Evolutionary conservation across 768 basidiomycete genomes (phyloP), one percentile per base, ranked within the genome.

Genomic region (Royoungia palumana): DNA sequence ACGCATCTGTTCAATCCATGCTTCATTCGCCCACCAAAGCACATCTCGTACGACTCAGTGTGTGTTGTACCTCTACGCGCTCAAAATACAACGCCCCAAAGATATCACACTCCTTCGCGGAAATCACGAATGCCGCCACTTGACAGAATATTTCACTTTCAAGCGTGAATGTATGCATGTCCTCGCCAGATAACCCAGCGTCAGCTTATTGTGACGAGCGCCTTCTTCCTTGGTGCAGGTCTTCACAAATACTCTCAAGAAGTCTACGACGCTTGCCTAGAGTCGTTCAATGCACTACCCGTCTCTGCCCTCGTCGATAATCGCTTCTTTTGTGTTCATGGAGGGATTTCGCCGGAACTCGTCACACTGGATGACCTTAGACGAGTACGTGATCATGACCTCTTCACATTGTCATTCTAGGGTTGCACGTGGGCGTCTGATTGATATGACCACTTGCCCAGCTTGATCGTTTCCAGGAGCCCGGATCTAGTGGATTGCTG

Each of bases 81-180:
- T 96, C 70, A 98, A 97, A 72, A 82, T 98, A 38, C 85, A 85
- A 76, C 87, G 87, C 59, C 95, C 95, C 4, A 78, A 77, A 53
- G 86, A 85, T 30, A 73, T 98, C 38, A 81, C 83, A 50, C 77
- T 98, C 27, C 77, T 98, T 30, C 84, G 95, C 41, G 95, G 95
- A 9, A 98, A 97, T 66, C 95, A 98, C 71, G 95, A 98, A 75
- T 98, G 95, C 66, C 82, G 87, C 32, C 94, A 98, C 72, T 75
- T 98, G 40, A 98, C 95, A 2, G 93, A 94, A 70, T 96, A 94
- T 67, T 97, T 97, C 64, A 97, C 95, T 9, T 98, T 98, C 75
- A 94, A 93, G 73, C 86, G 91, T 54, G 95, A 98, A 86, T 88
- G 87, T 94, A 59, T 70, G 84, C 69, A 27, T 40, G 27, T 56